phyloP scores from a whole-genome alignment of 768 basidiomycete species.

The Panaeolus papilionaceus region DNA sequence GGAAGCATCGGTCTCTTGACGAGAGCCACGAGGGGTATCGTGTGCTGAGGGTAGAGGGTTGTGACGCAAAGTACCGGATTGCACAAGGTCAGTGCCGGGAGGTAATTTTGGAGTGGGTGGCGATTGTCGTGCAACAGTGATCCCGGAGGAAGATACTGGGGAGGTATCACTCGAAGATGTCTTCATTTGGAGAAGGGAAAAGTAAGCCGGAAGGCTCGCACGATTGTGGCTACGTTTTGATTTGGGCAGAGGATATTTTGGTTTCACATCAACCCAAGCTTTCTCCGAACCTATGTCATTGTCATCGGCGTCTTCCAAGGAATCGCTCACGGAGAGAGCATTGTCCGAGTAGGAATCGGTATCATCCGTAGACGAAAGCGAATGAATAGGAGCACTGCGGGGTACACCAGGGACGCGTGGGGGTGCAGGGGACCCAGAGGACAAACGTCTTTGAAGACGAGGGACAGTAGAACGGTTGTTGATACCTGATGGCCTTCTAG shows the following conservation, averaged over 20 bases:
- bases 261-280: slow-evolving; percentile 30
- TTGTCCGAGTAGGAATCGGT: slow-evolving; percentile 50
- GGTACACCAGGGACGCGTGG: slow-evolving; percentile 45
- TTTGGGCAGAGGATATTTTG: slow-evolving; percentile 39
- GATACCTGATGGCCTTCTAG: slow-evolving; percentile 73
- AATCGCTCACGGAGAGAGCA: slow-evolving; percentile 46
- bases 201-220: slow-evolving; percentile 77
- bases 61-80: slow-evolving; percentile 19
- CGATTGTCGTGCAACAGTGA: slow-evolving; percentile 55
- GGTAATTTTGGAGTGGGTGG: slow-evolving; percentile 66
- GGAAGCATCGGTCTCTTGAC: slow-evolving; percentile 44
- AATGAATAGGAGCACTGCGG: slow-evolving; percentile 48
- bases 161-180: slow-evolving; percentile 44
- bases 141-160: slow-evolving; percentile 52
- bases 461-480: slow-evolving; percentile 71
- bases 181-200: slow-evolving; percentile 69
- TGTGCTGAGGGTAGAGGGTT: slow-evolving; percentile 37
- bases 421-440: slow-evolving; percentile 47
- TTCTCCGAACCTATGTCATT: slow-evolving; percentile 32
- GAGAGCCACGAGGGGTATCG: slow-evolving; percentile 60
- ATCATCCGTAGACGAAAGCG: slow-evolving; percentile 49
- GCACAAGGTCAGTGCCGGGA: slow-evolving; percentile 37
- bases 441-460: slow-evolving; percentile 57
- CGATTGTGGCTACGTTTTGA: slow-evolving; percentile 65
- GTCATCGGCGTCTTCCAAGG: slow-evolving; percentile 39